Base-by-base conservation (phyloP, 2,329 filamentous ascomycete species). In the Xylaria sp. region DNA sequence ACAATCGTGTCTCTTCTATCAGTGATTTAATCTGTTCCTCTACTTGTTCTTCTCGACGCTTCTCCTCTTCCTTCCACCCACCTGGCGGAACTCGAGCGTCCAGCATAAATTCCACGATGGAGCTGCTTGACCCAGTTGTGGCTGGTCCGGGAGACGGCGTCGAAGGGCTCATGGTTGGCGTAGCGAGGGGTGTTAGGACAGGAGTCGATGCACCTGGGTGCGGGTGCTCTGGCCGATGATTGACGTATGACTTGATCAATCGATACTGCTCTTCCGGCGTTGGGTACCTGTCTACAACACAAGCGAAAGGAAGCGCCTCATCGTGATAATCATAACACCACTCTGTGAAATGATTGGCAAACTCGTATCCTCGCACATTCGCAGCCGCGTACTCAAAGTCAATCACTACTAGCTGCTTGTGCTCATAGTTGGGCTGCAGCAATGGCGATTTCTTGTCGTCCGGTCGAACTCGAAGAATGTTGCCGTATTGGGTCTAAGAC, bases 301-400 rank as follows among this genome's bases (percentile, higher is more conserved):
- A 95, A 30, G 84, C 87, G 82, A 88, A 89, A 0, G 93, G 83
- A 36, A 81, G 81, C 32, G 83, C 82, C 3, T 88, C 80, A 77
- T 96, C 90, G 78, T 97, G 94, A 80, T 99, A 99, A 81, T 99
- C 95, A 84, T 98, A 98, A 74, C 93, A 92, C 96, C 96, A 99
- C 81, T 99, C 96, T 0, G 93, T 92, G 80, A 99, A 99, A 80
- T 99, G 96, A 79, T 99, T 99, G 66, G 94, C 96, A 78, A 99
- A 98, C 80, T 99, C 96, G 18, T 93, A 85, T 1, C 94, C 96
- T 0, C 89, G 90, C 0, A 90, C 85, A 78, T 98, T 99, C 65
- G 95, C 94, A 2, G 91, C 94, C 1, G 96, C 92, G 78, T 99
- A 99, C 77, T 99, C 96, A 76, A 99, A 99, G 79, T 99, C 96